Evolutionary conservation across 176 grass and related monocot genomes (phyloP), one percentile per base, ranked within the genome.

Genomic region (Microstegium vimineum): DNA sequence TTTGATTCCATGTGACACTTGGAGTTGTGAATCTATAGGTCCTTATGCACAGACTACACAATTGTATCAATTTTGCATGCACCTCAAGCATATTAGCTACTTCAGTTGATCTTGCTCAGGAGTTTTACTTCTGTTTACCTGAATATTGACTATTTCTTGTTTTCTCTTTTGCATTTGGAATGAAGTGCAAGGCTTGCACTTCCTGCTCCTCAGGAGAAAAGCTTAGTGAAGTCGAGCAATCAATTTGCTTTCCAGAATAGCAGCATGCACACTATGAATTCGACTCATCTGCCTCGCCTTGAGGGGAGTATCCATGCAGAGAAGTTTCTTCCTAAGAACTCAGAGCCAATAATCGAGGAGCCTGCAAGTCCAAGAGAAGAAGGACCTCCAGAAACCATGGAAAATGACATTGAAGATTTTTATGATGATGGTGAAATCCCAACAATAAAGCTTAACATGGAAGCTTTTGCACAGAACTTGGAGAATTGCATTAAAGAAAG

Each of bases 331-430:
- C 51, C n/a, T 31, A 87, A 84, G 45, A 94, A 83, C 68, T 78
- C 41, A n/a, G 84, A 94, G 59, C 95, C 95, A 52, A 94, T 98
- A 85, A 89, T 98, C 61, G 95, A 98, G 82, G 95, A 98, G 46
- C 95, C 95, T 70, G 59, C 71, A 81, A 98, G 88, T 83, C 95
- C 95, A 89, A 83, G 26, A 78, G 81, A 83, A 77, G 83, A 85
- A 35, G 83, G 89, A 76, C 59, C 27, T 45, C 45, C 38, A 79
- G 85, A 81, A 46, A 83, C 65, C 35, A 73, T 60, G 80, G 82
- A 81, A 78, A 88, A 84, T 8, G 82, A 92, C 69, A 93, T 98
- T 20, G 95, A 98, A 78, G 90, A 94, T 84, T 71, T 83, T 71
- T 45, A 87, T 36, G 88, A 88, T 42, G 84, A 98, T 74, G 88